A percentile compares a stretch with the other conserved stretches of the same genome.
Evolutionary conservation across 345 rosid species (phyloP).

Genomic region (Diplotaxis tenuifolia): DNA sequence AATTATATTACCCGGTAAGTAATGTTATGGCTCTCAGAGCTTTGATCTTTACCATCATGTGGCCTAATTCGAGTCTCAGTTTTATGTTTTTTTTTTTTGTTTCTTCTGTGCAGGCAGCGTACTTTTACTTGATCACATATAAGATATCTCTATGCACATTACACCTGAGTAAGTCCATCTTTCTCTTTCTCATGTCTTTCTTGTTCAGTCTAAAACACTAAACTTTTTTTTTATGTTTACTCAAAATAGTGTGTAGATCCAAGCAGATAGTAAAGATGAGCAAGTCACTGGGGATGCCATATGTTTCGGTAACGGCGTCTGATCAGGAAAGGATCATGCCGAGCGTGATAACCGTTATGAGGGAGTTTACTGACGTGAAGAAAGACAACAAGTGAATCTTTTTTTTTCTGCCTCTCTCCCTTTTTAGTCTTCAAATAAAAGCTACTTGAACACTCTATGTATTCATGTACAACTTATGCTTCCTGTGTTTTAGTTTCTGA

Average conservation of each 20-base stretch:
- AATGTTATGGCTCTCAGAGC: slow-evolving; percentile 1
- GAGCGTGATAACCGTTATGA: not conserved
- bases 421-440: not conserved
- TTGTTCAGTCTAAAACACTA: not conserved
- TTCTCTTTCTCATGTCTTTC: not conserved
- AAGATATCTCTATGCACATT: not conserved
- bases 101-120: slow-evolving; percentile 12
- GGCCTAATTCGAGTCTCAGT: not conserved
- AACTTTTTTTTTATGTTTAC: not conserved
- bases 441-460: not conserved
- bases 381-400: slow-evolving; percentile 8
- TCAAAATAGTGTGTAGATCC: not conserved
- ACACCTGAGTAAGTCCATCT: slow-evolving; percentile 2
- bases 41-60: not conserved
- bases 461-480: not conserved
- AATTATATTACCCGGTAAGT: not conserved
- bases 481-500: not conserved
- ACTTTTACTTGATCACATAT: slow-evolving; percentile 5
- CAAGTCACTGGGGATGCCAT: not conserved
- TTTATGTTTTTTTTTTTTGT: not conserved
- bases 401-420: not conserved
- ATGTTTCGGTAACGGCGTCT: not conserved
- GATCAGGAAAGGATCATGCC: slow-evolving; percentile 3
- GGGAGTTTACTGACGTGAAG: slow-evolving; percentile 2
- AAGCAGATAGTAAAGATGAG: not conserved